Evolutionary conservation across 805 yeast genomes (phyloP), one percentile per base, ranked within the genome.

Genomic region (Yarrowia sp.): DNA sequence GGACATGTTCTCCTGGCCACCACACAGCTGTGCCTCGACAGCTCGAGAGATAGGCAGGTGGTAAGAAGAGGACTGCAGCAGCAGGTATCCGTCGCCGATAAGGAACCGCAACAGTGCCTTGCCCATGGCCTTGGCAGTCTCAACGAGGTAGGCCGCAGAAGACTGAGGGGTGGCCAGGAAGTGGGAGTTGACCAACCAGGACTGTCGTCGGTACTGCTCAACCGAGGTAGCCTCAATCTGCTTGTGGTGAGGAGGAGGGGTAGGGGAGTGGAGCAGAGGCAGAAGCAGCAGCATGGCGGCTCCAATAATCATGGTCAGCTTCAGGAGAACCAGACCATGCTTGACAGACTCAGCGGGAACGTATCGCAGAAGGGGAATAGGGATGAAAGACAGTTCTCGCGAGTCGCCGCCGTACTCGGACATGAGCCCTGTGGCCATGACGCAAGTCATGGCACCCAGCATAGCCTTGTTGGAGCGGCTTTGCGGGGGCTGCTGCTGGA

Each of bases 371-470:
- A 66, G 52, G 4, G 64, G 40, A 17, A 69, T n/a, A 6, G 77
- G 77, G 10, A 74, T 26, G n/a, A 72, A 73, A 4, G 75, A 69
- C 16, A 75, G 69, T 5, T 75, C 76, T 10, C 70, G 72, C n/a
- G 69, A 21, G 54, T 68, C 66, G 28, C 65, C 67, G 28, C 66
- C 69, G 41, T 67, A 49, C 9, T 54, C 72, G 19, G 66, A 61
- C 62, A 72, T 59, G 64, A 72, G 67, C 2, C 73, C 72, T 16
- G 75, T 67, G 32, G 71, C 74, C 73, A 75, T 72, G 66, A 75
- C 62, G 16, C 77, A 77, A 7, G 78, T 78, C 78, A 76, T 74
- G 3, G 76, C 66, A 30, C 75, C 73, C 73, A 76, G 71, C 71
- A 76, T 67, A 30, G 70, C 67, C 65, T 74, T 75, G 63, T 74